Base-by-base conservation (phyloP, 495 filamentous ascomycete genomes). In the Xylaria acuta region DNA sequence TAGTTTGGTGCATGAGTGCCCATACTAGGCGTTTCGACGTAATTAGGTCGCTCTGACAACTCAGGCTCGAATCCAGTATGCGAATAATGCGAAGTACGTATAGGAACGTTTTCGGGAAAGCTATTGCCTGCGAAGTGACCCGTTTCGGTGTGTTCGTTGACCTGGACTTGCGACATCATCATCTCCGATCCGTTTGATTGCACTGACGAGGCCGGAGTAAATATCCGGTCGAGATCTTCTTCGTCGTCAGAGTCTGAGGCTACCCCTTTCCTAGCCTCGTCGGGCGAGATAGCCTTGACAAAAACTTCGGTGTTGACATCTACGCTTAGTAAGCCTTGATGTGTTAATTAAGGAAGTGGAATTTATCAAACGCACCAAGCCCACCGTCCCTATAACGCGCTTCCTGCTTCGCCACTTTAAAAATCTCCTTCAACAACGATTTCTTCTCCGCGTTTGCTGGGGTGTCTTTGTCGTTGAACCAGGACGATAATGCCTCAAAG, bases 361-460 rank as follows among this genome's bases (percentile, higher is more conserved):
- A 18, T 43, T 18, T 27, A 8, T 53, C 58, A 2, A 43, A 70
- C 88, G 75, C 80, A 92, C 91, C 89, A 36, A 92, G 87, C 72
- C 90, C 86, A 20, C 86, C 86, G 59, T 87, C 84, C 54, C 84
- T 80, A 72, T 82, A 92, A 12, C 84, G 80, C 73, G 93, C 91
- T 76, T 94, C 90, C 74, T 83, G 80, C 64, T 84, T 83, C 27
- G 91, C 90, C 25, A 93, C 86, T 67, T 87, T 88, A 77, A 92
- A 93, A 6, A 93, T 88, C 76, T 92, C 90, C 70, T 89, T 88
- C 25, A 94, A 67, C 27, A 77, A 84, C 1, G 79, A 71, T 67
- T 75, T 82, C 76, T 86, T 87, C 38, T 76, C 74, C 4, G 69
- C 51, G 45, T 88, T 88, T 18, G 75, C 79, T 1, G 80, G 79